Evolutionary conservation across 1,284 basidiomycete genomes (phyloP).

Genomic region (Ganoderma lingzhi): DNA sequence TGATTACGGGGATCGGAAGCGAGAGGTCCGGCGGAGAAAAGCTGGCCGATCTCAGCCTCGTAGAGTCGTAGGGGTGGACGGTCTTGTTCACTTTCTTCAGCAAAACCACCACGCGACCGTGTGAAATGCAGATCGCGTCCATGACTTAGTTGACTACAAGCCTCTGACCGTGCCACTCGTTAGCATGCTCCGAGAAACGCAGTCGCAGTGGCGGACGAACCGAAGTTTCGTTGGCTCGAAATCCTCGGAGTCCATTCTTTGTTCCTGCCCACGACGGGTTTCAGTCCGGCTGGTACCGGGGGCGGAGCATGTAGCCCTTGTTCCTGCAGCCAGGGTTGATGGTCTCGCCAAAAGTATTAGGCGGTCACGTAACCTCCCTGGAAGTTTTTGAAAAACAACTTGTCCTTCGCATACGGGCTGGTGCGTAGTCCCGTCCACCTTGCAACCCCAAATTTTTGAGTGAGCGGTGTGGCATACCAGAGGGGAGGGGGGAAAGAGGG

Average conservation of each 20-base stretch:
- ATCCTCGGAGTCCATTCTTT: background rate
- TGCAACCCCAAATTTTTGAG: too few species aligned
- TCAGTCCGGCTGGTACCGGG: conserved; percentile 28
- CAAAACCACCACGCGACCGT: conserved; percentile 22
- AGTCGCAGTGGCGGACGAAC: background rate
- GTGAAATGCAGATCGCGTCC: conserved; percentile 23
- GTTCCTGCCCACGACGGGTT: conserved; percentile 23
- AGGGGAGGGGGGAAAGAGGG: too few species aligned
- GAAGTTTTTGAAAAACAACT: background rate
- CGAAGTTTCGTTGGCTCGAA: conserved; percentile 1
- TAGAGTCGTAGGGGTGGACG: conserved; percentile 18
- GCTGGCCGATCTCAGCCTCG: conserved; percentile 26
- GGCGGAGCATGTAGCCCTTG: conserved; percentile 31
- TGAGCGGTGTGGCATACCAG: too few species aligned
- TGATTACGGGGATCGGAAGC: conserved; percentile 38
- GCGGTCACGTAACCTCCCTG: background rate
- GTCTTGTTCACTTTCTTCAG: conserved; percentile 14
- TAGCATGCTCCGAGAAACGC: background rate
- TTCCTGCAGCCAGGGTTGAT: conserved; percentile 27
- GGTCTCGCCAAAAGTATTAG: conserved; percentile 19
- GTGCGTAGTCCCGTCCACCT: too few species aligned
- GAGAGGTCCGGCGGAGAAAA: conserved; percentile 16
- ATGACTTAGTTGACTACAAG: conserved; percentile 15
- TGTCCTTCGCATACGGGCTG: background rate
- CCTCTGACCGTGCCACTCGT: background rate